These are phyloP conservation scores for Globisporangium splendens DNA, from an alignment of 352 stramenopile genomes.

Conservation along the genomic window DNA sequence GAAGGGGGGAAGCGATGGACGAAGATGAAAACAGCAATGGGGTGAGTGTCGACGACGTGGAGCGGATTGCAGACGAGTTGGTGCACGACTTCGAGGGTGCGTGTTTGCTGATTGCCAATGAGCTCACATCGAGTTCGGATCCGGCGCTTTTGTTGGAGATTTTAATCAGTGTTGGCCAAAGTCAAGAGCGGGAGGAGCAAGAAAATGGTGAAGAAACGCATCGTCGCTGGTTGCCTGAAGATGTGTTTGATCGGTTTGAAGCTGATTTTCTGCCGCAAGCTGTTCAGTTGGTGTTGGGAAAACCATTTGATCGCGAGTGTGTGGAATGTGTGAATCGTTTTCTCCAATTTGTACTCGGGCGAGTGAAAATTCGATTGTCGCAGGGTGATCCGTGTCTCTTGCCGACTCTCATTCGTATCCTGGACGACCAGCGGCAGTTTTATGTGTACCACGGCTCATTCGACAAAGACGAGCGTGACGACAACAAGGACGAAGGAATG, in stretches of 20 bases:
- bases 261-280: slow-evolving; percentile 54
- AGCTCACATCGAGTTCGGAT: slow-evolving; percentile 31
- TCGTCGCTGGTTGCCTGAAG: slow-evolving; percentile 20
- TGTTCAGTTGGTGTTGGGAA: slow-evolving; percentile 46
- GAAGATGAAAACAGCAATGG: slow-evolving; percentile 1
- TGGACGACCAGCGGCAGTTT: slow-evolving; percentile 60
- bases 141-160: slow-evolving; percentile 28
- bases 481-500: slow-evolving; percentile 2
- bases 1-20: slow-evolving; percentile 5
- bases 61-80: slow-evolving; percentile 31
- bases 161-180: slow-evolving; percentile 13
- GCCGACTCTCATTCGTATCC: slow-evolving; percentile 41
- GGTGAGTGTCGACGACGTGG: slow-evolving; percentile 14
- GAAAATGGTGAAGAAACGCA: neutral
- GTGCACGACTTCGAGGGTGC: slow-evolving; percentile 50
- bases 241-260: slow-evolving; percentile 37
- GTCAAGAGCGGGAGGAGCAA: slow-evolving; percentile 2
- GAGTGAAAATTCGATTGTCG: slow-evolving; percentile 23
- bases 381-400: slow-evolving; percentile 37
- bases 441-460: slow-evolving; percentile 34
- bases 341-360: slow-evolving; percentile 40
- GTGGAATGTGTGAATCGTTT: slow-evolving; percentile 41
- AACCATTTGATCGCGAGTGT: slow-evolving; percentile 23
- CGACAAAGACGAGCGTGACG: neutral
- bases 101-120: slow-evolving; percentile 33